Conservation (phyloP, 768 basidiomycete genomes). For the Rubroboletus pulcherrimus region DNA sequence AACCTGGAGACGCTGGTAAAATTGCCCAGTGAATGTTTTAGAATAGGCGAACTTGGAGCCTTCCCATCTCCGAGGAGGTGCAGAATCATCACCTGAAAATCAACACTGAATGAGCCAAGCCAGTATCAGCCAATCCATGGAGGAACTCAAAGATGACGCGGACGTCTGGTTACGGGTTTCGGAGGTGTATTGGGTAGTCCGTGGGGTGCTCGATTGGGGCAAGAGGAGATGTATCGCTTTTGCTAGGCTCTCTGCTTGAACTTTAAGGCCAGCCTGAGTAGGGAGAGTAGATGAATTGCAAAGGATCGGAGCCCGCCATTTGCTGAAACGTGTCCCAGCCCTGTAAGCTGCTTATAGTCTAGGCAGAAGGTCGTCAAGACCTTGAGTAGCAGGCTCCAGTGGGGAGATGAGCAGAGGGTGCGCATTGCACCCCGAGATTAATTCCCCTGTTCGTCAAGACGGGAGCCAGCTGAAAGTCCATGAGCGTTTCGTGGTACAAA, state of each 20-base stretch:
- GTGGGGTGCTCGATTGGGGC: neutral
- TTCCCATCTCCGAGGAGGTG: neutral
- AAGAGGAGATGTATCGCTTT: neutral
- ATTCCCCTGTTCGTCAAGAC: conserved; percentile 43
- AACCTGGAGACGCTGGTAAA: neutral
- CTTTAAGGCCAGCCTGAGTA: conserved; percentile 39
- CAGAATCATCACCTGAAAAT: neutral
- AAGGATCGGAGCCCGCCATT: conserved; percentile 48
- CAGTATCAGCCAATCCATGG: neutral
- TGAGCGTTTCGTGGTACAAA: conserved; percentile 45
- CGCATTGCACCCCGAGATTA: conserved; percentile 47
- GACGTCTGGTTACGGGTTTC: neutral
- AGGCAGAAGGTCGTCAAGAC: conserved; percentile 44
- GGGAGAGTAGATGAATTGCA: conserved; percentile 42
- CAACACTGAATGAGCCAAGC: neutral
- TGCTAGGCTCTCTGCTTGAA: conserved; percentile 45
- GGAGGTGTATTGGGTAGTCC: neutral
- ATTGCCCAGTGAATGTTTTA: neutral
- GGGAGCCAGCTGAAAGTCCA: conserved; percentile 47
- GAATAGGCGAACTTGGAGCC: neutral
- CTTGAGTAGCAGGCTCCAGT: conserved; percentile 46
- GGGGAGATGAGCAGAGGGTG: conserved; percentile 42
- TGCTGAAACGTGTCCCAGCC: conserved; percentile 48
- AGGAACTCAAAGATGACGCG: neutral
- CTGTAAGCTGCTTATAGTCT: conserved; percentile 41